Percentiles rank a stretch among this genome's conserved stretches.
phyloP scores from a whole-genome alignment of 129 eudicot species.

The Kitagawia praeruptora region DNA sequence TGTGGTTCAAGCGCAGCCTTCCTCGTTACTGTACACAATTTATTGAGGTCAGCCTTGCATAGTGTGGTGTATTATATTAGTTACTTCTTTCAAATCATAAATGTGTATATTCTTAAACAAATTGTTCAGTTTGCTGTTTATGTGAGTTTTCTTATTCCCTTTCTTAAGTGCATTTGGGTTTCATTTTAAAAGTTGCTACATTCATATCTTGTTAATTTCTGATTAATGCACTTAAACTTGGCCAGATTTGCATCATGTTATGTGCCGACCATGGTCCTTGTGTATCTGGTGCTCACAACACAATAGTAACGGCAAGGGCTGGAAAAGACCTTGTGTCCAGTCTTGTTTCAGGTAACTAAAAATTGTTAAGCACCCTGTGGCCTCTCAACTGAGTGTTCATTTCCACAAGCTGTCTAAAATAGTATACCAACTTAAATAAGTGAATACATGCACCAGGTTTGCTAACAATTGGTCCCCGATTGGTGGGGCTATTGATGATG shows the following conservation, averaged over 20 bases:
- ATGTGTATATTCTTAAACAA: not conserved
- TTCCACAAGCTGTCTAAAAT: not conserved
- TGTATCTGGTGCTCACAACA: conserved; percentile 98
- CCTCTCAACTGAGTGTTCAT: not conserved
- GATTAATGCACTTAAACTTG: conserved; percentile 10
- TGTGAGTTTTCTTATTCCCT: not conserved
- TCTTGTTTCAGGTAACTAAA: conserved; percentile 76
- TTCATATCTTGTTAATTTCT: not conserved
- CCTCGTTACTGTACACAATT: conserved; percentile 96
- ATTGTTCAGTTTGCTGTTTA: not conserved
- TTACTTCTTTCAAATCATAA: not conserved
- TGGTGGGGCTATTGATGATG: conserved; percentile 99
- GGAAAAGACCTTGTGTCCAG: conserved; percentile 97
- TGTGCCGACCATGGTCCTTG: conserved; percentile 99
- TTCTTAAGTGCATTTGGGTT: not conserved
- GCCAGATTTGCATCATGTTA: conserved; percentile 91
- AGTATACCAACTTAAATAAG: not conserved
- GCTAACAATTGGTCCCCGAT: conserved; percentile 96
- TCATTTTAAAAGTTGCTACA: not conserved
- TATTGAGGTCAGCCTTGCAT: conserved; percentile 60
- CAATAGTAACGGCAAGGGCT: conserved; percentile 97
- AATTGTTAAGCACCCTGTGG: not conserved
- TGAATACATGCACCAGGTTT: conserved; percentile 51
- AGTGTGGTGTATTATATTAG: conserved; percentile 7
- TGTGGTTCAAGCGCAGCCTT: conserved; percentile 99